Percentiles rank a stretch among this genome's conserved stretches.
Conservation (phyloP, 2,329 filamentous ascomycete species). For the Pseudocercospora ulei region DNA sequence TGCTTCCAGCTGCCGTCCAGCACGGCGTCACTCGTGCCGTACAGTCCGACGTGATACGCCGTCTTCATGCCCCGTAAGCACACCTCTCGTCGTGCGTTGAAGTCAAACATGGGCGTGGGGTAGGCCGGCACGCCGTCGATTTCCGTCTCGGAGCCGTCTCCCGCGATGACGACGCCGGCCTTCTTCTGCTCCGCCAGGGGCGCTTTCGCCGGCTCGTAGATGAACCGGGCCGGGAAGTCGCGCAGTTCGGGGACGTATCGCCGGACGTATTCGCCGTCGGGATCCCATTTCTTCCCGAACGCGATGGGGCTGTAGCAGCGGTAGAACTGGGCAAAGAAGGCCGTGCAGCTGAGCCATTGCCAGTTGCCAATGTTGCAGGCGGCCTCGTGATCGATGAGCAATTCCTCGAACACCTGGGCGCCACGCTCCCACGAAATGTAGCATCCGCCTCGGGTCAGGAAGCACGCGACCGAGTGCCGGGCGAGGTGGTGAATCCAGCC, state of each 20-base stretch:
- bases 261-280: slow-evolving; percentile 54
- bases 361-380: slow-evolving; percentile 67
- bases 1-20: slow-evolving; percentile 51
- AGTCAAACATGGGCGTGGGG: slow-evolving; percentile 71
- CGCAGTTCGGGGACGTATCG: slow-evolving; percentile 49
- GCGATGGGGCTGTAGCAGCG: slow-evolving; percentile 54
- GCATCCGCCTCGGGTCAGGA: slow-evolving; percentile 68
- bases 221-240: slow-evolving; percentile 55
- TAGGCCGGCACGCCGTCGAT: slow-evolving; percentile 46
- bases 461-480: slow-evolving; percentile 67
- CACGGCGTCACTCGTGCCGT: slow-evolving; percentile 54
- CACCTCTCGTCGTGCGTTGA: slow-evolving; percentile 50
- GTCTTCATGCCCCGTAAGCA: slow-evolving; percentile 62
- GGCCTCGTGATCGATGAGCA: slow-evolving; percentile 63
- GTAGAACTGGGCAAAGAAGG: slow-evolving; percentile 64
- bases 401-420: slow-evolving; percentile 67
- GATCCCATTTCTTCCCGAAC: slow-evolving; percentile 69
- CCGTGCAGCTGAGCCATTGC: slow-evolving; percentile 68
- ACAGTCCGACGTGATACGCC: slow-evolving; percentile 55
- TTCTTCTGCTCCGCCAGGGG: slow-evolving; percentile 58
- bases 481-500: slow-evolving; percentile 76
- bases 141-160: slow-evolving; percentile 39
- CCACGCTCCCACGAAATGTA: slow-evolving; percentile 73
- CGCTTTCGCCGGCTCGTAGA: slow-evolving; percentile 72
- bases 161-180: slow-evolving; percentile 54